These are phyloP conservation scores for Mortierella sp. DNA, from an alignment of 371 early-diverging fungal species.

Conservation along the genomic window DNA sequence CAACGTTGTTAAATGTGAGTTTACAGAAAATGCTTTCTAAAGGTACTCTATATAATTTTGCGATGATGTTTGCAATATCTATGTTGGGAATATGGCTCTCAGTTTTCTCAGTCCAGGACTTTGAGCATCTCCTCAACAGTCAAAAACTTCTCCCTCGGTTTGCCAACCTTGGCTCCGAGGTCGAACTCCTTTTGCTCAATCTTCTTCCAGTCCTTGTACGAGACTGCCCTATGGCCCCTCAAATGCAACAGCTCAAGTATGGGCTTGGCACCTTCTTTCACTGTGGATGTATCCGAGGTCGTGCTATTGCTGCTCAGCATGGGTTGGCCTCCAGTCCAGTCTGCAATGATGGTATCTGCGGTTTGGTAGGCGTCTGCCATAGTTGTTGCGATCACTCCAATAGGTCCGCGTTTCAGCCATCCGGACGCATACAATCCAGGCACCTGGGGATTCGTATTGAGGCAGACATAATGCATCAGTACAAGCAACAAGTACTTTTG, in stretches of 20 bases:
- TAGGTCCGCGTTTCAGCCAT: constrained; percentile 96
- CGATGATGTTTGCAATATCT: background rate
- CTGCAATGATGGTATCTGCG: constrained; percentile 63
- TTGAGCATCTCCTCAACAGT: constrained; percentile 76
- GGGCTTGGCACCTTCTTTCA: constrained; percentile 49
- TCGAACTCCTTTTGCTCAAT: constrained; percentile 83
- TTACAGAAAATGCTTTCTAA: no score
- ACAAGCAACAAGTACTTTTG: no score
- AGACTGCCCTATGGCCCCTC: constrained; percentile 60
- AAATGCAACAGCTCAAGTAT: constrained; percentile 12
- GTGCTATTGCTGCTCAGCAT: constrained; percentile 18
- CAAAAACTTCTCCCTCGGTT: constrained; percentile 86
- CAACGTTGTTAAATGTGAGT: no score
- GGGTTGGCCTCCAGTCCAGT: constrained; percentile 29
- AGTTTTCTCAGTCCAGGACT: constrained; percentile 22
- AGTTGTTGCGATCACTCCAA: constrained; percentile 95
- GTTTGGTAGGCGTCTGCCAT: constrained; percentile 95
- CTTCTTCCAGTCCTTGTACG: constrained; percentile 83
- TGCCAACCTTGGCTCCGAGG: constrained; percentile 71
- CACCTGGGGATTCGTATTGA: no score
- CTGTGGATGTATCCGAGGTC: no score
- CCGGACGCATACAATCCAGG: constrained; percentile 89
- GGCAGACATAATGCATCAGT: no score
- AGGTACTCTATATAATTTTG: no score
- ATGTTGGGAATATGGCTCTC: background rate